Percentiles rank a stretch among this genome's conserved stretches.
These are phyloP conservation scores for Colletotrichum trifolii DNA, from an alignment of 2,329 filamentous ascomycete species.

Conservation along the genomic window DNA sequence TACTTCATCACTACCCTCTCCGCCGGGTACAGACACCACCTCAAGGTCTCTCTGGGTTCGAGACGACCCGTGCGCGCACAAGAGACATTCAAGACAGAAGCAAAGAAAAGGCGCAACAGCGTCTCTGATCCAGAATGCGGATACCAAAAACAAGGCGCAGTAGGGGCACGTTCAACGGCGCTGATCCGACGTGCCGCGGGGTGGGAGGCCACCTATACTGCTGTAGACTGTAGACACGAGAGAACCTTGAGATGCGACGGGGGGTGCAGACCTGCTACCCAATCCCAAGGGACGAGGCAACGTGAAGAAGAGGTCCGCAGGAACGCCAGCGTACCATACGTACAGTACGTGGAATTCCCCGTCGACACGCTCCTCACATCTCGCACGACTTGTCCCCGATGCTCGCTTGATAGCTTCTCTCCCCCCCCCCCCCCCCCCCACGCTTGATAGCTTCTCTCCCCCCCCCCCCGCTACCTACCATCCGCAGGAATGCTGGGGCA, in stretches of 20 bases:
- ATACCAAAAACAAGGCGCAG: conserved; percentile 11
- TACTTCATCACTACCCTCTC: neutral
- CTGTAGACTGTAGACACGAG: neutral
- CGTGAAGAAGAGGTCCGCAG: too few species aligned
- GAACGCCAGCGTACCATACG: too few species aligned
- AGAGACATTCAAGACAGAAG: conserved; percentile 20
- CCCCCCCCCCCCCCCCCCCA: neutral
- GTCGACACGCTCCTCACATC: too few species aligned
- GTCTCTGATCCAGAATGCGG: conserved; percentile 6
- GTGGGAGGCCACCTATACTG: neutral
- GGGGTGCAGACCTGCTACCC: neutral
- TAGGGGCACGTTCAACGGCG: conserved; percentile 26
- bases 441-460: neutral
- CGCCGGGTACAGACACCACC: too few species aligned
- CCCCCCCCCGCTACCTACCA: neutral
- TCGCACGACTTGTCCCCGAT: too few species aligned
- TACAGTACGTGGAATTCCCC: too few species aligned
- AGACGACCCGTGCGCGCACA: too few species aligned
- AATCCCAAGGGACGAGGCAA: too few species aligned
- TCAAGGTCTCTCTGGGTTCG: too few species aligned
- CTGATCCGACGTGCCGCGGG: conserved; percentile 19
- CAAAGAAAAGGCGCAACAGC: conserved; percentile 11
- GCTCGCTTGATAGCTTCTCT: neutral
- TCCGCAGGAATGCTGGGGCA: conserved; percentile 20
- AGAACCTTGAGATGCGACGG: conserved; percentile 16